These are phyloP conservation scores for Trichoderma koningii DNA, from an alignment of 2,329 filamentous ascomycete species.

Conservation along the genomic window DNA sequence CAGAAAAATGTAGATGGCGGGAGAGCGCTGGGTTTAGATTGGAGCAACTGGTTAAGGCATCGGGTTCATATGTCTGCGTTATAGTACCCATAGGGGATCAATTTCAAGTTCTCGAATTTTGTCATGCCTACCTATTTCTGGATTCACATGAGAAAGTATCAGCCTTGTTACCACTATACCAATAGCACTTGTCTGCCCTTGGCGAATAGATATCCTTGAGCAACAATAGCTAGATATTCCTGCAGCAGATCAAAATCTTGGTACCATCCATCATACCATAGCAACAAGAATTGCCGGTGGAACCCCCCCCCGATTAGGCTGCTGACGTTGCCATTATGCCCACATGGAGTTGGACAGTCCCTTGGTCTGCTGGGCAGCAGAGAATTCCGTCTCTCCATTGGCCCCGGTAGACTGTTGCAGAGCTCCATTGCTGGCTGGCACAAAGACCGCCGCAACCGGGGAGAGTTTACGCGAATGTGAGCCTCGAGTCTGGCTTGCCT, in stretches of 20 bases:
- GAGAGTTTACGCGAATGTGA: background rate
- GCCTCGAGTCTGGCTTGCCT: background rate
- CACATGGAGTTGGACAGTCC: slow-evolving; percentile 15
- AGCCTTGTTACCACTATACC: background rate
- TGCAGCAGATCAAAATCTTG: no score
- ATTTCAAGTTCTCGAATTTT: background rate
- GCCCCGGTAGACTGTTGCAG: background rate
- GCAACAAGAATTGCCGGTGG: background rate
- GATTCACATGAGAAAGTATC: background rate
- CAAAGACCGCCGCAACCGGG: background rate
- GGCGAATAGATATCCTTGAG: background rate
- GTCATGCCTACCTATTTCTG: background rate
- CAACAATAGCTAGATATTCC: background rate
- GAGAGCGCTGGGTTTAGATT: slow-evolving; percentile 14
- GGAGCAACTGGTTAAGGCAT: background rate
- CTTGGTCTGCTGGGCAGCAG: background rate
- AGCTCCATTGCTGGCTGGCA: background rate
- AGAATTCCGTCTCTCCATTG: background rate
- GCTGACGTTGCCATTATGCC: background rate
- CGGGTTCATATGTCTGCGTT: background rate
- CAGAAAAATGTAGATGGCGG: background rate
- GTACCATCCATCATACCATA: background rate
- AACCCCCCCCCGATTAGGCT: background rate
- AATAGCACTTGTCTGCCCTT: background rate
- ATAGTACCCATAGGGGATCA: background rate